phyloP scores from a whole-genome alignment of 805 yeast genomes.

The Kockiozyma suomiensis region DNA sequence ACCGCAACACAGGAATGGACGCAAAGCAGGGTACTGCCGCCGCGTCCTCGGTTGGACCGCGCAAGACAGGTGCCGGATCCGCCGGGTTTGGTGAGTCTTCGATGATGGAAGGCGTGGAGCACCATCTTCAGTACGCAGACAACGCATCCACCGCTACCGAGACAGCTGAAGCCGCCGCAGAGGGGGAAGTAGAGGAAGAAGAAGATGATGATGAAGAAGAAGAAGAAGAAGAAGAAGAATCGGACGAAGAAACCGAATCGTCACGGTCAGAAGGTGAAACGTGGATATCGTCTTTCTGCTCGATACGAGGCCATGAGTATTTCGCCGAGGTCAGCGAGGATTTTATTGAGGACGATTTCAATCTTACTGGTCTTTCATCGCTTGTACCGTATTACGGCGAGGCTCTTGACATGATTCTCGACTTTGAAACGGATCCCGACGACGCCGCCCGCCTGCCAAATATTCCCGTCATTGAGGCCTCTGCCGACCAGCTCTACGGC shows the following conservation, averaged over 20 bases:
- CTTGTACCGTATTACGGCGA: constrained; percentile 90
- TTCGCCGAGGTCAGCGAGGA: constrained; percentile 91
- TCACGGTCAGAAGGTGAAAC: constrained; percentile 58
- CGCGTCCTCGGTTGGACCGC: neutral
- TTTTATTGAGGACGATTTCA: constrained; percentile 95
- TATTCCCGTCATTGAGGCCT: constrained; percentile 77
- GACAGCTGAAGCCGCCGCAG: constrained; percentile 8
- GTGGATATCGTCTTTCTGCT: constrained; percentile 82
- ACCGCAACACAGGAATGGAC: neutral
- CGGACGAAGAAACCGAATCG: constrained; percentile 33
- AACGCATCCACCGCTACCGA: neutral
- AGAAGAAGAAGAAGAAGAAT: constrained; percentile 31
- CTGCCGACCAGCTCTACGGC: constrained; percentile 92
- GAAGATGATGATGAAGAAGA: constrained; percentile 13
- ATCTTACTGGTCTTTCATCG: constrained; percentile 82
- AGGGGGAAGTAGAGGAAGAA: constrained; percentile 9
- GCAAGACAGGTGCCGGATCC: neutral
- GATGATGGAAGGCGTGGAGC: constrained; percentile 30
- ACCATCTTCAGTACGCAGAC: neutral
- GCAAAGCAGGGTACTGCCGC: neutral
- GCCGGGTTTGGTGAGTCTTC: constrained; percentile 1
- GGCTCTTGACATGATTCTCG: constrained; percentile 87
- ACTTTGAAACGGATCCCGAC: constrained; percentile 52
- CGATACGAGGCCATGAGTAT: constrained; percentile 80
- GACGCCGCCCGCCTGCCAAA: constrained; percentile 61